A percentile compares a stretch with the other conserved stretches of the same genome.
These are phyloP conservation scores for Cenchrus purpureus DNA, from an alignment of 176 grass and related monocot genomes.

Conservation along the genomic window DNA sequence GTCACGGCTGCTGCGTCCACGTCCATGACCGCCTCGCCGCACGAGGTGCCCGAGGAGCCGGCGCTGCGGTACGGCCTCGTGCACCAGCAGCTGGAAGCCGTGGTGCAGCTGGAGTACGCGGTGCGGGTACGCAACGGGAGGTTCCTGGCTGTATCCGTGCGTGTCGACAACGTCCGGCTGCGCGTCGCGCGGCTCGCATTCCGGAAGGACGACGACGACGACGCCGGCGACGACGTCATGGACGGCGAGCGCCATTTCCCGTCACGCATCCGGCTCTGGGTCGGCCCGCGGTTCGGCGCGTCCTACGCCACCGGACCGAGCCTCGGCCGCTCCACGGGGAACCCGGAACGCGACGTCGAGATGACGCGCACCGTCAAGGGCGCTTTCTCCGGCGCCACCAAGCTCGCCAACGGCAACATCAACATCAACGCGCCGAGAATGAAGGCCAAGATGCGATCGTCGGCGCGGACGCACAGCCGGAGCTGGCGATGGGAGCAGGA, in stretches of 20 bases:
- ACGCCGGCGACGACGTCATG: constrained; percentile 36
- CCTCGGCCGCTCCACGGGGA: constrained; percentile 86
- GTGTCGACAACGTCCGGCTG: constrained; percentile 71
- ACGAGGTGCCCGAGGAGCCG: constrained; percentile 61
- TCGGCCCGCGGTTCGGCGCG: constrained; percentile 68
- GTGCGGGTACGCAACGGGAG: constrained; percentile 44
- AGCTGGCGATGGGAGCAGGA: constrained; percentile 98
- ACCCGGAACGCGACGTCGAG: constrained; percentile 81
- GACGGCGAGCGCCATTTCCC: constrained; percentile 77
- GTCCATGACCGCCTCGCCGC: constrained; percentile 31
- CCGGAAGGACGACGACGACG: constrained; percentile 36
- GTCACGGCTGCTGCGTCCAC: not conserved
- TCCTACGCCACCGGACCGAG: constrained; percentile 77
- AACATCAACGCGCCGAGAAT: constrained; percentile 9
- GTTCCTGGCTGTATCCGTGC: constrained; percentile 61
- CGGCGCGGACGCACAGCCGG: constrained; percentile 46
- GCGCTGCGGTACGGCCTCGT: constrained; percentile 71
- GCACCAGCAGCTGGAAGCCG: constrained; percentile 78
- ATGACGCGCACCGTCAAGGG: constrained; percentile 68
- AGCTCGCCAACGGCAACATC: constrained; percentile 22
- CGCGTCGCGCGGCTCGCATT: constrained; percentile 75
- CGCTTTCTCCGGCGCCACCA: constrained; percentile 46
- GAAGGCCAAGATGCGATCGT: constrained; percentile 62
- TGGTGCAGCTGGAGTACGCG: constrained; percentile 65
- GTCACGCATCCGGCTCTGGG: constrained; percentile 74